Base-by-base conservation (phyloP, 1,284 basidiomycete species). In the Ustilago sp. region DNA sequence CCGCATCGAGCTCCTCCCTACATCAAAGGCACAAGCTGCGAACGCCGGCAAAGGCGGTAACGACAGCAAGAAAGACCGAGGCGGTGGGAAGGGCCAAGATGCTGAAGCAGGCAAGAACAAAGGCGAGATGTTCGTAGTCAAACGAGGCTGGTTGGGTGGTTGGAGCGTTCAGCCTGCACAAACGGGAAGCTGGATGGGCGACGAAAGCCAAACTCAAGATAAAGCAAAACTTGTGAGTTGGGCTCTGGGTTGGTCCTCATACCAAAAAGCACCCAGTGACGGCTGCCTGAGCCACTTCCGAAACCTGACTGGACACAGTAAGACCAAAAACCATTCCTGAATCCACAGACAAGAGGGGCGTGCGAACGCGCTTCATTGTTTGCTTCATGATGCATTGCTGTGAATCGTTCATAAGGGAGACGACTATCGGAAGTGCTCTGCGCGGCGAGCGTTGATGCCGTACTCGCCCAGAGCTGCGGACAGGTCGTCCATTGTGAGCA, bases 401-500 rank as follows among this genome's bases (percentile, higher is more conserved):
- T 57, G 47, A 38, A 35, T 8, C 52, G 23, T 4, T 13, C 4
- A 12, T 19, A 56, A 4, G n/a, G 8, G 15, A n/a, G 36, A 36
- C 15, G 34, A 39, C 51, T 79, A 86, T 23, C 83, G 83, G 74
- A 81, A 85, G 69, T 79, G 82, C 55, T 85, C 83, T 32, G 83
- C 80, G 13, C 83, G 69, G 12, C 80, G 68, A 51, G 83, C 81
- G 54, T 85, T 83, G 68, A 86, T 80, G 7, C 97, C 96, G 84
- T 98, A 98, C 87, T 99, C 97, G 47, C 91, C 90, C 32, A 99
- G 89, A 1, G 97, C 97, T 8, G 94, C 89, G 70, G 92, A 93
- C 53, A 99, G 89, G 85, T 99, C 97, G 74, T 99, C 97, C 95
- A 98, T 98, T 6, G 94, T 98, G 69, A 99, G 88, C 0, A 95